Base-by-base conservation (phyloP, 305 asterid species). In the Stenogyne calaminthoides region DNA sequence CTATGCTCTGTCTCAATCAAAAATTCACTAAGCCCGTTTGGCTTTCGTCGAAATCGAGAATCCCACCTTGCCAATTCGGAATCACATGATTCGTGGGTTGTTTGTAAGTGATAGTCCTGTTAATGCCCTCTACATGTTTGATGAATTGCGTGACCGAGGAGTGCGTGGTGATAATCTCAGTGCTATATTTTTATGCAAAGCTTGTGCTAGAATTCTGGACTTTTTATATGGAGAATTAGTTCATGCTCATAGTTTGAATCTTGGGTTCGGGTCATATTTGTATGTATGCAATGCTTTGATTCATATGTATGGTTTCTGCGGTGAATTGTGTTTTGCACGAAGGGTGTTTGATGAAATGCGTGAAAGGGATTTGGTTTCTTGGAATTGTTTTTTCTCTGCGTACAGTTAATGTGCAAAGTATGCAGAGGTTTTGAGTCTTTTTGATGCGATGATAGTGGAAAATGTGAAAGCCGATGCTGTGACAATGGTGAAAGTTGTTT, bases 351-450 rank as follows among this genome's bases (percentile, higher is more conserved):
- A 89, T 74, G 93, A 83, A 81, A 88, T 89, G 90, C 57, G 34
- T 66, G 91, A 81, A 0, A 83, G 62, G 75, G 97, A 91, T 49
- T 78, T 88, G 84, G 89, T 88, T 47, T 86, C 95, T 61, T 91
- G 97, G 97, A 91, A 88, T 79, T 90, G 95, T 1, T 73, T 92
- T 83, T 84, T 89, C 56, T 89, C 96, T 66, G 90, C 91, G 25
- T 92, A 87, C 81, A 78, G 89, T 78, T 87, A 82, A 42, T 75
- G 87, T 54, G 80, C 72, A 32, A 71, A 74, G 70, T 85, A 78
- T 69, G 61, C 51, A 65, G 87, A 87, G 75, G 84, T 91, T 73
- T 70, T 89, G 83, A 75, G 70, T 67, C 77, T 86, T 80, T 86
- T 86, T 69, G 74, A 71, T 32, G 65, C 61, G 69, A 88, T 88